phyloP scores from a whole-genome alignment of 257 asterid species.

The Nyctanthes arbortristis region DNA sequence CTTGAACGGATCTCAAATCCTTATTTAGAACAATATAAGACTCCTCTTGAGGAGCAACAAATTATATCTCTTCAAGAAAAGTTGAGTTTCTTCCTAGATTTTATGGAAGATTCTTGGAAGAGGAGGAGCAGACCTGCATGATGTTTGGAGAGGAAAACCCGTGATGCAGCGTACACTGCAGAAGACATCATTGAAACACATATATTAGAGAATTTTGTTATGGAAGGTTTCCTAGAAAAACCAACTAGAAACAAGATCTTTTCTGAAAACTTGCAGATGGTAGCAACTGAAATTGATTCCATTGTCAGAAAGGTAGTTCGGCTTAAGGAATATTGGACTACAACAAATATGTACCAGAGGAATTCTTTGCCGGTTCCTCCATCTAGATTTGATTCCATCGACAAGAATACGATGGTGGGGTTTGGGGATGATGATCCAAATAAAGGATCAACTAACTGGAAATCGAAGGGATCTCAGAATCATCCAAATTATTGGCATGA shows the following conservation, averaged over 20 bases:
- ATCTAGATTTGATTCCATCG: too few relatives aligned
- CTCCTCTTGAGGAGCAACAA: not conserved
- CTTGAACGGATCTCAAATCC: not conserved
- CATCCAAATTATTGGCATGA: too few relatives aligned
- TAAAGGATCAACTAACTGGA: too few relatives aligned
- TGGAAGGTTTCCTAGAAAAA: not conserved
- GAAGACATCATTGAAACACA: not conserved
- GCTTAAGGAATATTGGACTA: too few relatives aligned
- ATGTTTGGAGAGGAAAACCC: not conserved
- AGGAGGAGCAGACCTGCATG: not conserved
- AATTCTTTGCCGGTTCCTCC: too few relatives aligned
- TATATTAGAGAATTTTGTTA: not conserved
- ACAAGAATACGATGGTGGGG: too few relatives aligned
- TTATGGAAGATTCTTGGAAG: not conserved
- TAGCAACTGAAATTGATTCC: not conserved
- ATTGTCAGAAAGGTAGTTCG: too few relatives aligned
- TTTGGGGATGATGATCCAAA: too few relatives aligned
- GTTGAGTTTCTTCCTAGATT: not conserved
- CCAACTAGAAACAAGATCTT: not conserved
- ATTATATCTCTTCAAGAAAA: not conserved
- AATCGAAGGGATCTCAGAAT: too few relatives aligned
- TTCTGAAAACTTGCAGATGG: not conserved
- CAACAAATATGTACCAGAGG: too few relatives aligned
- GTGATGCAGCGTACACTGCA: not conserved
- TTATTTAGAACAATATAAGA: not conserved